Evolutionary conservation across 768 basidiomycete species (phyloP), one percentile per base, ranked within the genome.

Genomic region (Clavaria fumosa): DNA sequence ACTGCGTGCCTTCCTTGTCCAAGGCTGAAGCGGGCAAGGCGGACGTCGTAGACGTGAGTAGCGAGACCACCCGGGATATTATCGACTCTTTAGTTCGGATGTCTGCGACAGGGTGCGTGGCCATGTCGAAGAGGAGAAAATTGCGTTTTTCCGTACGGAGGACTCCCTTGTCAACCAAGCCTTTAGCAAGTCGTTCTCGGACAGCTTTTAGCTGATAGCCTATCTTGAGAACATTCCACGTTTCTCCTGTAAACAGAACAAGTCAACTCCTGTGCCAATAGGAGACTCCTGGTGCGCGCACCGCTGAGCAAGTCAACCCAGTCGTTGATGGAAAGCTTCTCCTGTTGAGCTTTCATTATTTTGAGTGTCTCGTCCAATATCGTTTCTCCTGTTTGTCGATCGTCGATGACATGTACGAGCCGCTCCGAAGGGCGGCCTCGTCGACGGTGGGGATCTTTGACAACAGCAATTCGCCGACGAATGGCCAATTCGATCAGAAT

Each of bases 141-240:
- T 97, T 97, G 50, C 90, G 83, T 55, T 99, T 97, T 56, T 97
- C 95, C 11, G 93, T 99, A 35, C 95, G 81, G n/a, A 99, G 73
- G 26, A 99, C 77, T 49, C 93, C 95, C 59, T 99, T 99, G 67
- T 99, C 93, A 36, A 96, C 93, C 27, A 99, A 74, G 2, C 93
- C 76, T 55, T 99, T 99, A 10, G 91, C 90, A 27, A 99, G 78
- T 12, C 93, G 83, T 61, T 99, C 93, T 32, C 93, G 80, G 27
- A 97, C 93, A 60, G 96, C 93, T 58, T 96, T 96, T 33, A 99
- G 77, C 58, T 99, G 93, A 60, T 88, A 99, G 17, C 91, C 91
- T 38, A 99, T 97, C 62, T 97, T 97, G 80, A 96, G 89, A 5
- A 99, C 90, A 58, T 97, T 99, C 93, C 93, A 99, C 34, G 93